Conservation (phyloP, 1,139 yeast genomes). For the Diutina rugosa region DNA sequence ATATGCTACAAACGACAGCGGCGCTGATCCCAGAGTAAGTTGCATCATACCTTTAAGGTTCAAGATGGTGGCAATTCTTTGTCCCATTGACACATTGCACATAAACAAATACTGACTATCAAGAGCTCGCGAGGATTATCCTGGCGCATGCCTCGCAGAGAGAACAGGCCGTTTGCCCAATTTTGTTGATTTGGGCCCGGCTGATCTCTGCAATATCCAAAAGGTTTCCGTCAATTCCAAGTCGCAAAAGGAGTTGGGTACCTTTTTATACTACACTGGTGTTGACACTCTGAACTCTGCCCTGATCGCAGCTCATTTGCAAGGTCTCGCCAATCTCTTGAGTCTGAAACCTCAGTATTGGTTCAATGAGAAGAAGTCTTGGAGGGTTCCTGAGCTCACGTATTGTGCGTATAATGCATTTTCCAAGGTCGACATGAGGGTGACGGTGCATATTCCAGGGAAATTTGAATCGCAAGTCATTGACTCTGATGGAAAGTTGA, state of each 20-base stretch:
- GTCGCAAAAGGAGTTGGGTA: slow-evolving; percentile 29
- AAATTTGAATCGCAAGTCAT: slow-evolving; percentile 35
- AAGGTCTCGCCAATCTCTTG: slow-evolving; percentile 64
- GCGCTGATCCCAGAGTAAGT: slow-evolving; percentile 1
- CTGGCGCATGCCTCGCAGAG: slow-evolving; percentile 38
- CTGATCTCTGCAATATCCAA: slow-evolving; percentile 71
- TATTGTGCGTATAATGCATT: slow-evolving; percentile 38
- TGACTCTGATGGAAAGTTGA: slow-evolving; percentile 29
- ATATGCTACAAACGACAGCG: background rate
- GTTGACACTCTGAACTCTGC: slow-evolving; percentile 46
- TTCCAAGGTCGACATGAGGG: slow-evolving; percentile 18
- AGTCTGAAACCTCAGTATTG: slow-evolving; percentile 43
- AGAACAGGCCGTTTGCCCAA: slow-evolving; percentile 37
- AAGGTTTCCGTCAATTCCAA: slow-evolving; percentile 31
- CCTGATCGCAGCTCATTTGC: slow-evolving; percentile 58
- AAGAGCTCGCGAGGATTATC: slow-evolving; percentile 37
- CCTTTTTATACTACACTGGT: slow-evolving; percentile 45
- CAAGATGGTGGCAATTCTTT: background rate
- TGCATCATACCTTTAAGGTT: too few species aligned
- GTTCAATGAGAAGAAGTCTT: slow-evolving; percentile 54
- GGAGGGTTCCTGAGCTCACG: slow-evolving; percentile 62
- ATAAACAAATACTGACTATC: slow-evolving; percentile 5
- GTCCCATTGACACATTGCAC: background rate
- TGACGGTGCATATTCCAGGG: slow-evolving; percentile 33
- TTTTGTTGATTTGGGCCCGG: slow-evolving; percentile 62